Evolutionary conservation across 805 yeast genomes (phyloP).

Genomic region (Metschnikowia sp.): DNA sequence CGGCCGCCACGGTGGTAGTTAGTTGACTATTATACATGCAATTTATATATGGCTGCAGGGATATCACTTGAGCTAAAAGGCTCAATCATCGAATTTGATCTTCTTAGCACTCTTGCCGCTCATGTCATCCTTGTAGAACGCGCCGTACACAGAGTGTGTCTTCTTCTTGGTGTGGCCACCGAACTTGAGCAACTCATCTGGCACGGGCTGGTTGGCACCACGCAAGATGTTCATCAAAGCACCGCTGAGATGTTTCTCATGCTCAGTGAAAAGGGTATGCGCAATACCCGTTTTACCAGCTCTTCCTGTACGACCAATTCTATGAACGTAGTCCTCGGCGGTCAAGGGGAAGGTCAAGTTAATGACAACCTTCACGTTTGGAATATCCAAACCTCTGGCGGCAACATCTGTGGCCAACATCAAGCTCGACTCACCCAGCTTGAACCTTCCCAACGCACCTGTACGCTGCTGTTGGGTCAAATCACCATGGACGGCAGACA

Average conservation of each 20-base stretch:
- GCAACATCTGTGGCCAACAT: constrained; percentile 97
- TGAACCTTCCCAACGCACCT: constrained; percentile 79
- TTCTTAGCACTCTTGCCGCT: constrained; percentile 81
- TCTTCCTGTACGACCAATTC: constrained; percentile 97
- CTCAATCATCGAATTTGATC: constrained; percentile 63
- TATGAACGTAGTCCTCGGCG: constrained; percentile 93
- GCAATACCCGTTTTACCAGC: constrained; percentile 96
- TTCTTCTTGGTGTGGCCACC: constrained; percentile 98
- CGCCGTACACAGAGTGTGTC: constrained; percentile 97
- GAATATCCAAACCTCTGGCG: constrained; percentile 96
- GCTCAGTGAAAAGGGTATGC: constrained; percentile 92
- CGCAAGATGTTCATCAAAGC: constrained; percentile 87
- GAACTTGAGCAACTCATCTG: constrained; percentile 88
- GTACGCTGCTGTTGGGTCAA: constrained; percentile 90
- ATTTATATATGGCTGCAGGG: no score
- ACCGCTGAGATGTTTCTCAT: constrained; percentile 94
- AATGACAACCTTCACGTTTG: constrained; percentile 92
- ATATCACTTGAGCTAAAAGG: no score
- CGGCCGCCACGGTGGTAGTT: no score
- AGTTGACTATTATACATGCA: no score
- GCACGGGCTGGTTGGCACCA: constrained; percentile 94
- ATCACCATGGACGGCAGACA: constrained; percentile 96
- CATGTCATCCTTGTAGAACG: constrained; percentile 92
- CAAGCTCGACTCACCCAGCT: constrained; percentile 69
- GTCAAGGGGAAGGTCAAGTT: constrained; percentile 95